Evolutionary conservation across 306 rosid genomes (phyloP).

Genomic region (Fragaria iinumae): DNA sequence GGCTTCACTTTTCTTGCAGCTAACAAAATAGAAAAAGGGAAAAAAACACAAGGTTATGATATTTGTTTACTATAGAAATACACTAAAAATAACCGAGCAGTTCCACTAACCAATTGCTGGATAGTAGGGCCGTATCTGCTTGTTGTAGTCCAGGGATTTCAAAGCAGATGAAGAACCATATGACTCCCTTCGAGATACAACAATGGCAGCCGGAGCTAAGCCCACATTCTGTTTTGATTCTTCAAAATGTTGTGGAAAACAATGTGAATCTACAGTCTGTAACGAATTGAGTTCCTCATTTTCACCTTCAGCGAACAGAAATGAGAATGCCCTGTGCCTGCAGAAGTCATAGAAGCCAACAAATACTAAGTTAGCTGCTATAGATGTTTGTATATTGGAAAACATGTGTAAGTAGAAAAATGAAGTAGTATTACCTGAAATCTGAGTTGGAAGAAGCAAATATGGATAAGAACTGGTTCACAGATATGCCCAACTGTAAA

Average conservation of each 20-base stretch:
- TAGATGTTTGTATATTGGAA: not conserved
- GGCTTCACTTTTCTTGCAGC: conserved; percentile 54
- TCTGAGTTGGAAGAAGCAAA: conserved; percentile 89
- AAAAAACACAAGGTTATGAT: conserved; percentile 12
- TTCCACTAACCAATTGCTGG: conserved; percentile 64
- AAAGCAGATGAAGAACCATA: conserved; percentile 58
- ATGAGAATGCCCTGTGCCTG: conserved; percentile 93
- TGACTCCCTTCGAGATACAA: conserved; percentile 61
- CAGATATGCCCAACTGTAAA: conserved; percentile 86
- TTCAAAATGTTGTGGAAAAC: conserved; percentile 81
- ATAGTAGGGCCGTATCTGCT: conserved; percentile 55
- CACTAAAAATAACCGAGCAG: not conserved
- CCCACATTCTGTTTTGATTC: conserved; percentile 71
- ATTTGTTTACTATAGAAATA: conserved; percentile 6
- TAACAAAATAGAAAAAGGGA: conserved; percentile 20
- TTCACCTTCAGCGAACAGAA: conserved; percentile 79
- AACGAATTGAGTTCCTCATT: conserved; percentile 80
- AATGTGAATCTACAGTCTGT: conserved; percentile 82
- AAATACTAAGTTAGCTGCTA: conserved; percentile 13
- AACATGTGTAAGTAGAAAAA: not conserved
- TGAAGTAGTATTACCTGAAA: conserved; percentile 54
- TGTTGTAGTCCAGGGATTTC: conserved; percentile 68
- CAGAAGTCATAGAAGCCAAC: conserved; percentile 23
- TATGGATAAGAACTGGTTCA: conserved; percentile 80
- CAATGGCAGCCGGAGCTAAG: conserved; percentile 90